Evolutionary conservation across 2,329 filamentous ascomycete species (phyloP), one percentile per base, ranked within the genome.

Genomic region (Colletotrichum magnum): DNA sequence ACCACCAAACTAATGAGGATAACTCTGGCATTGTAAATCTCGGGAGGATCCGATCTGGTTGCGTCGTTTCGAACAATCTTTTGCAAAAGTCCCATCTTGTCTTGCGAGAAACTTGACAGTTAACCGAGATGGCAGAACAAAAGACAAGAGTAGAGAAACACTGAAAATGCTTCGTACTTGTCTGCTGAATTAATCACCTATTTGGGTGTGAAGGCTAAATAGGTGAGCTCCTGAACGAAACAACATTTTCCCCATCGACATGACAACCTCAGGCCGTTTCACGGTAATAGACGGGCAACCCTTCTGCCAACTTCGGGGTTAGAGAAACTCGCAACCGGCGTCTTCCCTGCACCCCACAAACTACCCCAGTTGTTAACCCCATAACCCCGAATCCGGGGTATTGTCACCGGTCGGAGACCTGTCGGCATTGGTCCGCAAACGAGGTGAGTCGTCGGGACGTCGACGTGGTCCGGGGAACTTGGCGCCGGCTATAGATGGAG

Each of bases 21-120:
- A 5, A 92, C 89, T 60, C 90, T 86, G 90, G 90, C 93, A 74
- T 89, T 89, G 77, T 93, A 93, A 68, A 93, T 89, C 77, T 92
- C 88, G 16, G 85, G 84, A 15, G 91, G 91, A 75, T 93, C 91
- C 60, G 83, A 80, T 76, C 85, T 88, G 83, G 92, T 92, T 64
- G 91, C 88, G 74, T 93, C 84, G 77, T 87, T 87, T 74, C 82
- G 82, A 71, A 86, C 83, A 71, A 87, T 84, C 66, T 74, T 74
- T 47, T 72, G 72, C 28, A 77, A 65, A 43, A 77, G 45, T 10
- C 62, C 53, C 58, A 60, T 60, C 13, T 6, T 12, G 28, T 10
- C 13, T 26, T 7, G 21, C 4, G 5, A 9, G 9, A 36, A 36
- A 10, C 10, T 24, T 52, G 9, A 32, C 9, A 16, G 16, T 28